These are phyloP conservation scores for Aspergillus proliferans DNA, from an alignment of 2,329 filamentous ascomycete species.

Conservation along the genomic window DNA sequence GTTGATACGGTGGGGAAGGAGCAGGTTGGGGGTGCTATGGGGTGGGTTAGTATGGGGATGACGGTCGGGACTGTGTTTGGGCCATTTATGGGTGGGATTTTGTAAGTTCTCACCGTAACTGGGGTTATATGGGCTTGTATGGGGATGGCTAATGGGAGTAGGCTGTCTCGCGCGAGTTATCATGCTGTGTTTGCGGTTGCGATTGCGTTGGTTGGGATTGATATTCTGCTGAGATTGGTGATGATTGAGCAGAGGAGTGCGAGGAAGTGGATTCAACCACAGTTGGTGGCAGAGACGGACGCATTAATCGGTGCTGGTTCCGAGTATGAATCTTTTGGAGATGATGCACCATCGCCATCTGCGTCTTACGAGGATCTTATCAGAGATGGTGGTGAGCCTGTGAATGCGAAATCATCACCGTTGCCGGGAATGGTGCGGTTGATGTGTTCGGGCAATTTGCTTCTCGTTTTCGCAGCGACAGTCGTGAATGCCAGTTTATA, in stretches of 20 bases:
- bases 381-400: slow-evolving; percentile 5
- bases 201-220: slow-evolving; percentile 48
- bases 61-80: slow-evolving; percentile 52
- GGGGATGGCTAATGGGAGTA: slow-evolving; percentile 2
- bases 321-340: background rate
- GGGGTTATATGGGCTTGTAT: too few species aligned
- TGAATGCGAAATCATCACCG: slow-evolving; percentile 2
- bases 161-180: slow-evolving; percentile 20
- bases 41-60: slow-evolving; percentile 47
- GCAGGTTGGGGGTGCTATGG: slow-evolving; percentile 56
- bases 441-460: slow-evolving; percentile 38
- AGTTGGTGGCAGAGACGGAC: slow-evolving; percentile 5
- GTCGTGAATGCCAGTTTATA: slow-evolving; percentile 47
- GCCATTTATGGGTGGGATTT: slow-evolving; percentile 53
- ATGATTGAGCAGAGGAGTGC: slow-evolving; percentile 46
- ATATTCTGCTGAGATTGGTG: slow-evolving; percentile 55
- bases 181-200: slow-evolving; percentile 27
- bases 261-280: slow-evolving; percentile 7
- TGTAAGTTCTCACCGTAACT: slow-evolving; percentile 38
- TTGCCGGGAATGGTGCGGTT: slow-evolving; percentile 22
- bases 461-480: slow-evolving; percentile 40
- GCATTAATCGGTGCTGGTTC: slow-evolving; percentile 1
- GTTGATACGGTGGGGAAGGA: slow-evolving; percentile 54
- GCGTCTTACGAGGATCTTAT: background rate
- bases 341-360: background rate